Base-by-base conservation (phyloP, 177 flowering plant species). In the Telopea speciosissima region DNA sequence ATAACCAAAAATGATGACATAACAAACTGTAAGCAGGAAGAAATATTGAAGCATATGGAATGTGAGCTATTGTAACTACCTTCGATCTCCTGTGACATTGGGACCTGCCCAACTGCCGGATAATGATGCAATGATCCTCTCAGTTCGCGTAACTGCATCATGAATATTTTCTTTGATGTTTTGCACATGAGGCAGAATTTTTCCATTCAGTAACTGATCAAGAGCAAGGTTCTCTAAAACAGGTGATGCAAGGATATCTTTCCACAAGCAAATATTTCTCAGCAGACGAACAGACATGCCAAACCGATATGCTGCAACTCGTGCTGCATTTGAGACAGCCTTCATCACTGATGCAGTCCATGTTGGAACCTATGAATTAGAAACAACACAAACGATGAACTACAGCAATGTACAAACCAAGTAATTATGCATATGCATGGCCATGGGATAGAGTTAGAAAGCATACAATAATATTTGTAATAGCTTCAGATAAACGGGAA, bases 191-290 rank as follows among this genome's bases (percentile, higher is more conserved):
- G 98, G 99, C 62, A 96, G 87, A 75, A 93, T 68, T 77, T 93
- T 91, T 45, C 85, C 88, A 70, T 75, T 45, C 70, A 96, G 71
- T 70, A 96, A 95, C 62, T 88, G 89, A 75, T 90, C 98, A 67
- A 96, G 85, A 67, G 87, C 99, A 78, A 93, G 88, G 79, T 88
- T 85, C 80, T 91, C 98, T 24, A 96, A 71, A 79, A 87, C 76
- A 44, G 87, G 81, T 72, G 79, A 67, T 8, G 95, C 86, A 63
- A 96, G 80, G 63, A 93, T 83, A 31, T 93, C 93, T 78, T 84
- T 91, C 99, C 99, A 96, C 82, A 85, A 68, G 82, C 92, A 93
- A 23, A 93, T 91, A 75, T 89, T 96, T 74, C 81, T 89, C 83
- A 96, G 68, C 77, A 96, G 75, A 71, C 98, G 97, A 75, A 93